Conservation (phyloP, 495 filamentous ascomycete genomes). For the Xylaria acuta region DNA sequence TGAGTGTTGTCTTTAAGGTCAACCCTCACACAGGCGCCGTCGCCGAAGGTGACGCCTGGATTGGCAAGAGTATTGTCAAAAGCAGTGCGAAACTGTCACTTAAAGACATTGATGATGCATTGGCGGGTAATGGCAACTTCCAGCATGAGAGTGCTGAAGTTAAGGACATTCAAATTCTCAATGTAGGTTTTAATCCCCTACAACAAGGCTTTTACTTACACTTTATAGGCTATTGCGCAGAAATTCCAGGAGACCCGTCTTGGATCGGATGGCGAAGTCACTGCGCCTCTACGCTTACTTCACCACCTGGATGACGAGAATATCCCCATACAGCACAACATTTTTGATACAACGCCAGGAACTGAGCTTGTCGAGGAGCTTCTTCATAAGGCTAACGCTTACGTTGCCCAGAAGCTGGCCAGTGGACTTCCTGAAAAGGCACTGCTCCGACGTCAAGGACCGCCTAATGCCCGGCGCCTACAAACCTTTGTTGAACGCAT, state of each 20-base stretch:
- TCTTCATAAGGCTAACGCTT: slow-evolving; percentile 85
- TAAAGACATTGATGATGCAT: slow-evolving; percentile 80
- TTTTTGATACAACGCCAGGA: slow-evolving; percentile 87
- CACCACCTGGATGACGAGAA: slow-evolving; percentile 98
- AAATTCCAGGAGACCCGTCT: slow-evolving; percentile 90
- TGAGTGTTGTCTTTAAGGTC: slow-evolving; percentile 90
- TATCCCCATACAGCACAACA: slow-evolving; percentile 92
- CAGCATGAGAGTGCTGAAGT: slow-evolving; percentile 64
- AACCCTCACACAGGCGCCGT: slow-evolving; percentile 78
- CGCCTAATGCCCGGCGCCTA: slow-evolving; percentile 85
- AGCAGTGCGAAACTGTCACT: slow-evolving; percentile 85
- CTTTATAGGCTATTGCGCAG: slow-evolving; percentile 68
- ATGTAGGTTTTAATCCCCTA: slow-evolving; percentile 58
- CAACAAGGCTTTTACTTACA: slow-evolving; percentile 40
- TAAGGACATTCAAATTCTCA: slow-evolving; percentile 77
- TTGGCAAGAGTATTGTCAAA: slow-evolving; percentile 93
- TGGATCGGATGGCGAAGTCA: slow-evolving; percentile 74
- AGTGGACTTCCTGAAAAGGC: slow-evolving; percentile 88
- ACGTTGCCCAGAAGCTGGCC: slow-evolving; percentile 84
- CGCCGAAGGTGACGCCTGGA: slow-evolving; percentile 83
- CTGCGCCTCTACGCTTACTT: slow-evolving; percentile 84
- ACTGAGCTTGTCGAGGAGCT: slow-evolving; percentile 96
- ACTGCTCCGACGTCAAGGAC: slow-evolving; percentile 82
- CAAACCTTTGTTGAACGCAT: slow-evolving; percentile 92
- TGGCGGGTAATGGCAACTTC: slow-evolving; percentile 65